Evolutionary conservation across 257 asterid species (phyloP), one percentile per base, ranked within the genome.

Genomic region (Linaria vulgaris): DNA sequence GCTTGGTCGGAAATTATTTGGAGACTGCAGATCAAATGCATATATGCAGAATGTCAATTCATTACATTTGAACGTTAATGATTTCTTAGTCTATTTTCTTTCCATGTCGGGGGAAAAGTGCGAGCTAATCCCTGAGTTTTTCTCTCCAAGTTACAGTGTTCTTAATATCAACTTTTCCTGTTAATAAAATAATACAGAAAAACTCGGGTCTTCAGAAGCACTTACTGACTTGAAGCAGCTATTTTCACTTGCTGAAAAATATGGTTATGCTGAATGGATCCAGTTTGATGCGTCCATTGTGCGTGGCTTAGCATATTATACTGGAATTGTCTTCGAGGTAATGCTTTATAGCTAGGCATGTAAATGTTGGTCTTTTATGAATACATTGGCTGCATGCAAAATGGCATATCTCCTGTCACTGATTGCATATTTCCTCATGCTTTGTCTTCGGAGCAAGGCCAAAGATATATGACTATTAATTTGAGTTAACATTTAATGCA

Each of bases 281-380:
- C 96, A 90, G 65, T 90, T 92, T 83, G 99, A 94, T 84, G 97
- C 99, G 56, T 90, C 99, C 30, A 64, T 90, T 71, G 97, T 92
- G 19, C 96, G 97, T 59, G 99, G 97, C 50, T 70, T 94, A 76
- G 95, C 99, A 61, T 94, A 94, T 76, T 94, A 94, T 73, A 94
- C 97, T 13, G 97, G 99, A 74, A 84, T 90, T 10, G 97, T 94
- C 24, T 94, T 94, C 74, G 99, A 94, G 97, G 99, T 87, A 66
- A 61, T 56, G 23, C 54, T 56, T 14, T 61, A 46, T 41, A 23
- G 41, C 41, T 34, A 34, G 9, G 41, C 41, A 34, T 34, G 41
- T 34, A 34, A 34, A 3, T 34, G 11, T 11, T 3, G 10, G 41
- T 34, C 5, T 34, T 3, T 34, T 34, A 34, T 34, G 41, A 34